A percentile compares a stretch with the other conserved stretches of the same genome.
phyloP scores from a whole-genome alignment of 78 protist species.

The Diacronema lutheri region DNA sequence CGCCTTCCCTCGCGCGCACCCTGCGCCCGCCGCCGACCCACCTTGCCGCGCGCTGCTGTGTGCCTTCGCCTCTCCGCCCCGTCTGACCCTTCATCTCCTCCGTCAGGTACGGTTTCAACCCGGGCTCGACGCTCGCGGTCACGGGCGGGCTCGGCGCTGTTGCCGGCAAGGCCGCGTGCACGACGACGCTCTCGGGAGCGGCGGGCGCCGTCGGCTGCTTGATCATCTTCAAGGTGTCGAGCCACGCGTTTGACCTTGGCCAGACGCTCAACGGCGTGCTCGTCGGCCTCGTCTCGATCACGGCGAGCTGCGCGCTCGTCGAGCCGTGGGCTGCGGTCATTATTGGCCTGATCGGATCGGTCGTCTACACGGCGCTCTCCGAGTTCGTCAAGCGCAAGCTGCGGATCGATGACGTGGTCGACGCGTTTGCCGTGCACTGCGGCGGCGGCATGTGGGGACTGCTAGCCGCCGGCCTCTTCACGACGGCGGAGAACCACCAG shows the following conservation, averaged over 20 bases:
- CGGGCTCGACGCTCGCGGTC: constrained; percentile 26
- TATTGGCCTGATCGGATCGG: not conserved
- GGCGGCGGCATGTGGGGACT: constrained; percentile 10
- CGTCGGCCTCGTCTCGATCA: constrained; percentile 34
- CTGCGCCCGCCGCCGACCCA: no score
- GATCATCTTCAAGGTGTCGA: not conserved
- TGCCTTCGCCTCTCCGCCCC: no score
- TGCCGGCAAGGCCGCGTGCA: not conserved
- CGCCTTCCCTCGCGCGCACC: no score
- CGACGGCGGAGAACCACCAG: not conserved
- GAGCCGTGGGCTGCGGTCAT: not conserved
- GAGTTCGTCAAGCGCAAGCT: not conserved
- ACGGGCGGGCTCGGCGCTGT: not conserved
- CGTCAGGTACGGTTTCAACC: constrained; percentile 33
- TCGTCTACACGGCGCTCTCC: not conserved
- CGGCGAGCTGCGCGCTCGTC: constrained; percentile 15
- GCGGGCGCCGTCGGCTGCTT: not conserved
- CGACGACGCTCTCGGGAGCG: not conserved
- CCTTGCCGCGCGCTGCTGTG: no score
- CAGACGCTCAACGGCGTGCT: constrained; percentile 17
- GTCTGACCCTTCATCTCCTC: no score
- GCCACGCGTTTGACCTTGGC: not conserved
- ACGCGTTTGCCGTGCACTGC: constrained; percentile 34
- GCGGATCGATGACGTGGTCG: constrained; percentile 24
- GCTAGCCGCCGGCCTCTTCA: not conserved